Conservation (phyloP, 352 stramenopile genomes). For the Globisporangium carolinianum region DNA sequence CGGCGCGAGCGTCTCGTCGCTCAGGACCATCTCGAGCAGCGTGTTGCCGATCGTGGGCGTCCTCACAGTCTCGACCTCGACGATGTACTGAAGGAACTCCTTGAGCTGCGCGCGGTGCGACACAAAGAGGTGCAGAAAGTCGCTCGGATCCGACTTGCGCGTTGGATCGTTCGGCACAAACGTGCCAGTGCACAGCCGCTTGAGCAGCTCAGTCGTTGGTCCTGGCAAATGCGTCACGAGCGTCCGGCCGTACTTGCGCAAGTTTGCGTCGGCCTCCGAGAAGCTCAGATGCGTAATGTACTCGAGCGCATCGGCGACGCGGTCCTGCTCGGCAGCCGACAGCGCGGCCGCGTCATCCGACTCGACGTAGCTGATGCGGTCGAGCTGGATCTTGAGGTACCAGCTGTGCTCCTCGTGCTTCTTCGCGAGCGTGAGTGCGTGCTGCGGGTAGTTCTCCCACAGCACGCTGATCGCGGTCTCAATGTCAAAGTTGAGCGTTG, state of each 20-base stretch:
- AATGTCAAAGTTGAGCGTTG: conserved; percentile 79
- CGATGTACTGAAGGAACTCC: conserved; percentile 87
- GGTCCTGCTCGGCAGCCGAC: conserved; percentile 69
- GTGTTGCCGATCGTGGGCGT: conserved; percentile 89
- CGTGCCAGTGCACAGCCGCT: conserved; percentile 85
- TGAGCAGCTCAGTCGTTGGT: conserved; percentile 86
- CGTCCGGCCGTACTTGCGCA: conserved; percentile 86
- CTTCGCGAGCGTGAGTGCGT: conserved; percentile 85
- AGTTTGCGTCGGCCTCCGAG: conserved; percentile 75
- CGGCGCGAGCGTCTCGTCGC: conserved; percentile 28
- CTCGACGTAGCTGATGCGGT: conserved; percentile 85
- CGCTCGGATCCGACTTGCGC: conserved; percentile 72
- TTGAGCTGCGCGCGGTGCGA: conserved; percentile 86
- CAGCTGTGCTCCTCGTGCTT: conserved; percentile 89
- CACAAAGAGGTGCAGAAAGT: conserved; percentile 92
- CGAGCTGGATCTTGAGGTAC: conserved; percentile 91
- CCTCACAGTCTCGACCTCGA: conserved; percentile 81
- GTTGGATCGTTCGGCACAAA: conserved; percentile 47
- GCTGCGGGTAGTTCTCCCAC: conserved; percentile 89
- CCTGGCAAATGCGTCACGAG: conserved; percentile 84
- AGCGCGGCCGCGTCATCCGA: conserved; percentile 63
- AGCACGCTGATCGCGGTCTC: conserved; percentile 91
- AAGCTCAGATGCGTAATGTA: conserved; percentile 88
- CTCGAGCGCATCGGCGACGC: conserved; percentile 83
- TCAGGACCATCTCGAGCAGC: conserved; percentile 85